Evolutionary conservation across 2,329 filamentous ascomycete species (phyloP), one percentile per base, ranked within the genome.

Genomic region (Colletotrichum cordylinicola): DNA sequence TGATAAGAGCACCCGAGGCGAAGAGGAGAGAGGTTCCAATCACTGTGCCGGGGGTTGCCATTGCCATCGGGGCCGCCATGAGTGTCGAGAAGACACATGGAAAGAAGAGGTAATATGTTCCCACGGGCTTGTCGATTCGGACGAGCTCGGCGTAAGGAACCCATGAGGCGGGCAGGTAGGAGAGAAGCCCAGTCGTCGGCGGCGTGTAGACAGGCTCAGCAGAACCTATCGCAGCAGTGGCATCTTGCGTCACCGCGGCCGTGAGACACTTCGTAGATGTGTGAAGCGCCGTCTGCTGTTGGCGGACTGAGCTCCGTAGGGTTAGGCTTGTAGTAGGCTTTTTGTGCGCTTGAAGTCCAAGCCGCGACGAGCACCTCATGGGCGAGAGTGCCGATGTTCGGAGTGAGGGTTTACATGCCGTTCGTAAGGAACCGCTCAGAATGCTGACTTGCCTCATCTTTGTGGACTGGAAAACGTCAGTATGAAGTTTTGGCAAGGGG

Each of bases 41-140:
- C 21, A 95, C 91, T 15, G 92, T 87, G 7, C 87, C 82, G 0
- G 94, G 91, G 2, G 91, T 82, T 4, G 92, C 85, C 79, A 93
- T 82, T 3, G 91, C 87, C 80, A 96, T 89, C 0, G 94, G 93
- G 3, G 94, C 94, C 1, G 95, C 95, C 81, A 97, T 89, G 4
- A 97, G 88, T 0, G 95, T 96, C 72, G 94, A 96, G 86, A 96
- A 98, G 15, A 97, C 87, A 81, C 95, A 96, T 33, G 95, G 95
- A 80, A 96, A 94, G 87, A 93, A 96, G 76, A 98, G 92, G 82
- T 97, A 97, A 85, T 95, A 94, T 2, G 94, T 94, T 61, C 95
- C 95, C 0, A 92, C 90, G 2, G 95, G 95, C 81, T 95, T 97
- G 84, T 97, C 93, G 64, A 98, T 87, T 65, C 96, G 93, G 80